These are phyloP conservation scores for Schizonepeta tenuifolia DNA, from an alignment of 257 asterid genomes.

Conservation along the genomic window DNA sequence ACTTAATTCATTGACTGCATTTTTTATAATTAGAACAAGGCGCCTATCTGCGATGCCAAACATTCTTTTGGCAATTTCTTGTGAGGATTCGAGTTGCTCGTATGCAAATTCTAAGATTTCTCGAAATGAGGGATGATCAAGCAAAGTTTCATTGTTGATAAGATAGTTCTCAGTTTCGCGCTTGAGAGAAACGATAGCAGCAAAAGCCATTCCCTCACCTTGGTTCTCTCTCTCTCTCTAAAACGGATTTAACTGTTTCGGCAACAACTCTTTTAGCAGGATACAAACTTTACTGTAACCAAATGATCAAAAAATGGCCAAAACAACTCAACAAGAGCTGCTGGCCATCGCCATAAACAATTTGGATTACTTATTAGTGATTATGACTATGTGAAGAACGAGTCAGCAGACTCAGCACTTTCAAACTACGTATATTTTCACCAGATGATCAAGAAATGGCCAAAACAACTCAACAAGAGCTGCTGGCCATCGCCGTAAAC, in stretches of 20 bases:
- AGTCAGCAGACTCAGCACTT: too few species aligned
- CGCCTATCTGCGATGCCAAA: background rate
- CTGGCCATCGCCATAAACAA: background rate
- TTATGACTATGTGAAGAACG: background rate
- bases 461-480: background rate
- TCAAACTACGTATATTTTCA: too few species aligned
- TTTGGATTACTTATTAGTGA: too few species aligned
- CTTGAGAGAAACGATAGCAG: background rate
- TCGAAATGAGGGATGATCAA: background rate
- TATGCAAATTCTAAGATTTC: background rate
- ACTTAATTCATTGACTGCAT: background rate
- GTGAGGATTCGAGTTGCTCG: background rate
- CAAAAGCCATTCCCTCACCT: background rate
- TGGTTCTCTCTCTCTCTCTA: background rate
- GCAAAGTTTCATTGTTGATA: background rate
- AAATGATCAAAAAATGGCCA: too few species aligned
- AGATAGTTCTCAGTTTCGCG: background rate
- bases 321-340: background rate
- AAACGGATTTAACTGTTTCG: background rate
- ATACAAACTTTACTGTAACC: too few species aligned
- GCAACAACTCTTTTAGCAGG: background rate
- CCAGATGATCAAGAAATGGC: too few species aligned
- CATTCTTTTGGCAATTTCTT: conserved; percentile 2
- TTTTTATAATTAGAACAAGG: background rate
- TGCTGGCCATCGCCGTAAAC: background rate